Percentiles rank a stretch among this genome's conserved stretches.
phyloP scores from a whole-genome alignment of 352 stramenopile species.

The Vaucheria bursata region DNA sequence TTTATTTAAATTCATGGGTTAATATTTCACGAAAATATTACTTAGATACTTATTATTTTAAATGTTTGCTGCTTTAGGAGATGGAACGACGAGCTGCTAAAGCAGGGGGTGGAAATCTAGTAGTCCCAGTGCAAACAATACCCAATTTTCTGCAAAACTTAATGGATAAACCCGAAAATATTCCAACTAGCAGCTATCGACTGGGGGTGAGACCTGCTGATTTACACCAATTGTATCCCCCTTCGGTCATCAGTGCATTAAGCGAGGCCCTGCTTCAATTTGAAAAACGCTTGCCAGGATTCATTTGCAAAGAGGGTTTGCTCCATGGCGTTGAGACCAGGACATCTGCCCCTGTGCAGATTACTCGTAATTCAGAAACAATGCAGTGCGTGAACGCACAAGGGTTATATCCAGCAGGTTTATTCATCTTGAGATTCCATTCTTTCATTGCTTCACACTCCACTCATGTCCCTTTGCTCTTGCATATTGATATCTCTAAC shows the following conservation, averaged over 20 bases:
- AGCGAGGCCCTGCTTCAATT: constrained; percentile 59
- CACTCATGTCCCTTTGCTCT: too few relatives aligned
- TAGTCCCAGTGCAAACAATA: constrained; percentile 60
- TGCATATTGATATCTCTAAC: too few relatives aligned
- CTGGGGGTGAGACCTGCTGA: constrained; percentile 55
- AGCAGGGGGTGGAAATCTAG: constrained; percentile 54
- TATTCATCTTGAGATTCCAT: too few relatives aligned
- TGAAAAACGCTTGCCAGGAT: constrained; percentile 59
- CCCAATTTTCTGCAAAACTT: constrained; percentile 59
- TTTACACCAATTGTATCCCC: constrained; percentile 61
- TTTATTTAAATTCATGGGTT: too few relatives aligned
- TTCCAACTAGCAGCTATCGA: constrained; percentile 58
- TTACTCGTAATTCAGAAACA: constrained; percentile 54
- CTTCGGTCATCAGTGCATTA: constrained; percentile 54
- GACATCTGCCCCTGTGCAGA: constrained; percentile 59
- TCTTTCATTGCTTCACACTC: too few relatives aligned
- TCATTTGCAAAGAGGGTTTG: constrained; percentile 56
- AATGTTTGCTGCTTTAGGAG: constrained; percentile 39
- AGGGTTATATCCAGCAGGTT: constrained; percentile 58
- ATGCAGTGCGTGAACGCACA: constrained; percentile 54
- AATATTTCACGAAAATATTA: too few relatives aligned
- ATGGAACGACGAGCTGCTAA: constrained; percentile 55
- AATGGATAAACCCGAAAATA: constrained; percentile 24
- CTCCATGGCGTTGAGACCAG: constrained; percentile 65
- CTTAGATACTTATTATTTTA: too few relatives aligned